Conservation (phyloP, 768 basidiomycete species). For the Lactarius sp. region DNA sequence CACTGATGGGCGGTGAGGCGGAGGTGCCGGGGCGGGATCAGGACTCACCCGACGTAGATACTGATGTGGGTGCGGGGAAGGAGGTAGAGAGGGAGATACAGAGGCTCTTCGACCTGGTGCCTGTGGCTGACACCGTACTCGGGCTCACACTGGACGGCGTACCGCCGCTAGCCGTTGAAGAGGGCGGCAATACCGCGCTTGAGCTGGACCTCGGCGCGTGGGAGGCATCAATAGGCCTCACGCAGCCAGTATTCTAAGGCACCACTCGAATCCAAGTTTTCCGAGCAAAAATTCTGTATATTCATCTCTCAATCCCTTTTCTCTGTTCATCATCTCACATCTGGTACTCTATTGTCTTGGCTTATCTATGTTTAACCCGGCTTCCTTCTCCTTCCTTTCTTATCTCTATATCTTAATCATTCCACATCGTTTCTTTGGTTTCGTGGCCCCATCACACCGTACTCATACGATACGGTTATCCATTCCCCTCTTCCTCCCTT, state of each 20-base stretch:
- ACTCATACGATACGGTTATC: conserved; percentile 1
- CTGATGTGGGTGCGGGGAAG: conserved; percentile 25
- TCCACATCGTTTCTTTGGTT: conserved; percentile 1
- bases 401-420: conserved; percentile 7
- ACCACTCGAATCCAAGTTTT: not conserved
- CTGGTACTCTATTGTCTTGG: conserved; percentile 9
- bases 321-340: not conserved
- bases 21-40: conserved; percentile 28
- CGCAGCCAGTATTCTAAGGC: conserved; percentile 29
- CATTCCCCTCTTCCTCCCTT: not conserved
- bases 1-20: conserved; percentile 28
- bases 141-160: conserved; percentile 15
- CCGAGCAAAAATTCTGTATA: conserved; percentile 5
- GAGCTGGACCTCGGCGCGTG: conserved; percentile 31
- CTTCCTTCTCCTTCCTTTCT: conserved; percentile 25
- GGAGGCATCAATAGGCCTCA: conserved; percentile 20
- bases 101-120: conserved; percentile 52
- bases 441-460: conserved; percentile 5
- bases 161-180: conserved; percentile 7
- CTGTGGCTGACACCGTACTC: conserved; percentile 33
- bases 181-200: conserved; percentile 30
- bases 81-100: conserved; percentile 54
- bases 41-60: not conserved
- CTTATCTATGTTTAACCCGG: conserved; percentile 14
- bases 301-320: conserved; percentile 7